These are phyloP conservation scores for Chalciporus chontae DNA, from an alignment of 768 basidiomycete species.

Conservation along the genomic window DNA sequence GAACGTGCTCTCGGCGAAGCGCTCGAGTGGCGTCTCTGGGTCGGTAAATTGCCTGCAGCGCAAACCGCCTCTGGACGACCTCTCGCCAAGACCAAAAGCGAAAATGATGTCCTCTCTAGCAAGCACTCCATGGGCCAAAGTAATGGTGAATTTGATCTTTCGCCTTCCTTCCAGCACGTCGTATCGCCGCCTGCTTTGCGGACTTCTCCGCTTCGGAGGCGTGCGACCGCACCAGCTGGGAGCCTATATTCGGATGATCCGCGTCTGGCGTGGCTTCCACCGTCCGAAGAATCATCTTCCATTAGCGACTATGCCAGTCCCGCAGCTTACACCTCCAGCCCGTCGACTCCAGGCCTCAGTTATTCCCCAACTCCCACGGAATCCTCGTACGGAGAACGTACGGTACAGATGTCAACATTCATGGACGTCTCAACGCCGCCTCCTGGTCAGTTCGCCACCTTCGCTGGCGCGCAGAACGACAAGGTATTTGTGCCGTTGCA, in stretches of 20 bases:
- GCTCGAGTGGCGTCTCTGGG: constrained; percentile 90
- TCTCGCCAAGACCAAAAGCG: constrained; percentile 51
- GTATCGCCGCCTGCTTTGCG: constrained; percentile 15
- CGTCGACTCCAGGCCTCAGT: constrained; percentile 54
- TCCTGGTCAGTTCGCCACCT: constrained; percentile 36
- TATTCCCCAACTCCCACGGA: constrained; percentile 62
- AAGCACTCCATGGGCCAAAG: neutral
- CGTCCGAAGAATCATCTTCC: neutral
- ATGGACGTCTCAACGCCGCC: constrained; percentile 41
- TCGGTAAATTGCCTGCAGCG: constrained; percentile 59
- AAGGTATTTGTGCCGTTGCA: constrained; percentile 23
- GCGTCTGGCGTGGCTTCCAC: neutral
- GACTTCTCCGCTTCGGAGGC: constrained; percentile 34
- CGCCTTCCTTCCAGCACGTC: neutral
- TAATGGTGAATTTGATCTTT: constrained; percentile 1
- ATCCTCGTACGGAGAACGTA: constrained; percentile 52
- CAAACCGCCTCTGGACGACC: constrained; percentile 35
- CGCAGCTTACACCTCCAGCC: constrained; percentile 31
- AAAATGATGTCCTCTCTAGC: constrained; percentile 33
- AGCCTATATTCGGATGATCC: constrained; percentile 23
- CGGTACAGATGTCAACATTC: constrained; percentile 53
- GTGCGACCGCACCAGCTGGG: constrained; percentile 41
- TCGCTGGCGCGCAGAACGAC: constrained; percentile 34
- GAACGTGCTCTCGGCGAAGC: constrained; percentile 86
- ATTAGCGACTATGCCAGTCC: constrained; percentile 20